Evolutionary conservation across 1,284 basidiomycete species (phyloP).

Genomic region (Coniophora puteana): DNA sequence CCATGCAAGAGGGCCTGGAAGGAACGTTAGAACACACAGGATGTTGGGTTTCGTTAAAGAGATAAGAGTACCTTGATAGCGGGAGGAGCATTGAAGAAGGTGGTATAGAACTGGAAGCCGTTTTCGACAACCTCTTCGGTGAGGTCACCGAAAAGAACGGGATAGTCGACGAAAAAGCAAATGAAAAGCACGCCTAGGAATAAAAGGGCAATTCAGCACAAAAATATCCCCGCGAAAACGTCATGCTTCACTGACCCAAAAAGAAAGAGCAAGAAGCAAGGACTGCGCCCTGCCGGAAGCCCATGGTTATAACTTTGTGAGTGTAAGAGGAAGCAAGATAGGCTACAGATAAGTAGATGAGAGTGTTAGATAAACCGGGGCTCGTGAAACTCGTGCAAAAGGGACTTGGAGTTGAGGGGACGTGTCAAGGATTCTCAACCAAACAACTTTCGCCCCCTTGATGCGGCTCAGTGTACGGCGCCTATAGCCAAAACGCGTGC

Average conservation of each 20-base stretch:
- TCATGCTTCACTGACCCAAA: slow-evolving; percentile 46
- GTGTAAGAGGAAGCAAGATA: no score
- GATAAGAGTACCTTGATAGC: slow-evolving; percentile 79
- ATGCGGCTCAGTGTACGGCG: no score
- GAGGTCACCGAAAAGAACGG: slow-evolving; percentile 65
- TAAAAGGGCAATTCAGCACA: slow-evolving; percentile 6
- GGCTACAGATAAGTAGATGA: no score
- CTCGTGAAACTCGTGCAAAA: no score
- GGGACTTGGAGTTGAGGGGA: no score
- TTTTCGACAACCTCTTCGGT: slow-evolving; percentile 66
- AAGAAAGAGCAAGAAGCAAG: slow-evolving; percentile 84
- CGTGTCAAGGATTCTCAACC: no score
- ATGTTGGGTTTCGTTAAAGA: slow-evolving; percentile 1
- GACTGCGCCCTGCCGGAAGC: slow-evolving; percentile 81
- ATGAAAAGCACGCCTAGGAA: slow-evolving; percentile 79
- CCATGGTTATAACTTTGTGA: slow-evolving; percentile 47
- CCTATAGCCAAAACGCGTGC: no score
- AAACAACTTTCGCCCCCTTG: no score
- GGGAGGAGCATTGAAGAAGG: slow-evolving; percentile 86
- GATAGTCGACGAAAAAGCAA: slow-evolving; percentile 84
- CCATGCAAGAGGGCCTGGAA: slow-evolving; percentile 77
- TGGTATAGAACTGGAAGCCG: slow-evolving; percentile 83
- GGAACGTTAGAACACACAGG: background rate
- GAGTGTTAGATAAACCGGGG: no score
- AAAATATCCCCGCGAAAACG: slow-evolving; percentile 5